A percentile compares a stretch with the other conserved stretches of the same genome.
phyloP scores from a whole-genome alignment of 202 grass and related monocot species.

The Carex sylvatica region DNA sequence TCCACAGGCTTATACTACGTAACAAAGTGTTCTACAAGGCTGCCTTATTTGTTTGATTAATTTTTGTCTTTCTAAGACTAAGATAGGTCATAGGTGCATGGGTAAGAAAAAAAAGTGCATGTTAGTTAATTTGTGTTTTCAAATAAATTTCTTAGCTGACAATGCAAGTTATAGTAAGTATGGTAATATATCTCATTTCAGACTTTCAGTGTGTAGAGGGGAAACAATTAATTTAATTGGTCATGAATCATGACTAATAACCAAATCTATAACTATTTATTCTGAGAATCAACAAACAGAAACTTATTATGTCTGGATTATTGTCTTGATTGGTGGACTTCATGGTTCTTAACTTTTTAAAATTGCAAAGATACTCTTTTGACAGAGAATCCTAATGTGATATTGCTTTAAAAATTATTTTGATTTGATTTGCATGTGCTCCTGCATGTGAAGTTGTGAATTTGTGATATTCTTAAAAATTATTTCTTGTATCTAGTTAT shows the following conservation, averaged over 20 bases:
- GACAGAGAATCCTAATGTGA: slow-evolving; percentile 23
- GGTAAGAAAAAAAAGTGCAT: background rate
- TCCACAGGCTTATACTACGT: background rate
- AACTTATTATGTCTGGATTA: slow-evolving; percentile 8
- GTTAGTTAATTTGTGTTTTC: background rate
- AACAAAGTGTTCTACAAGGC: background rate
- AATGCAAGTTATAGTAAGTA: background rate
- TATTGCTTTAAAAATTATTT: slow-evolving; percentile 22
- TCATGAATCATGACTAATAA: background rate
- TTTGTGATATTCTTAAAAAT: background rate
- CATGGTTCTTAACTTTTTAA: background rate
- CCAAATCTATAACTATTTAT: slow-evolving; percentile 18
- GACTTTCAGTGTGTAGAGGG: background rate
- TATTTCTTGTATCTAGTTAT: background rate
- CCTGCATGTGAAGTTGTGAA: slow-evolving; percentile 5
- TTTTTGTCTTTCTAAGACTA: background rate
- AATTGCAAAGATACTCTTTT: slow-evolving; percentile 18
- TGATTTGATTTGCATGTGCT: slow-evolving; percentile 2
- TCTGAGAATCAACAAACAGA: slow-evolving; percentile 1
- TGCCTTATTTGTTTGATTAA: background rate
- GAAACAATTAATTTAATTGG: background rate
- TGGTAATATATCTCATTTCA: no score
- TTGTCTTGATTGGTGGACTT: slow-evolving; percentile 12
- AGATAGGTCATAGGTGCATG: background rate
- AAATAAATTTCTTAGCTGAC: background rate